Conservation (phyloP, 495 filamentous ascomycete species). For the Penicillium flavigenum region DNA sequence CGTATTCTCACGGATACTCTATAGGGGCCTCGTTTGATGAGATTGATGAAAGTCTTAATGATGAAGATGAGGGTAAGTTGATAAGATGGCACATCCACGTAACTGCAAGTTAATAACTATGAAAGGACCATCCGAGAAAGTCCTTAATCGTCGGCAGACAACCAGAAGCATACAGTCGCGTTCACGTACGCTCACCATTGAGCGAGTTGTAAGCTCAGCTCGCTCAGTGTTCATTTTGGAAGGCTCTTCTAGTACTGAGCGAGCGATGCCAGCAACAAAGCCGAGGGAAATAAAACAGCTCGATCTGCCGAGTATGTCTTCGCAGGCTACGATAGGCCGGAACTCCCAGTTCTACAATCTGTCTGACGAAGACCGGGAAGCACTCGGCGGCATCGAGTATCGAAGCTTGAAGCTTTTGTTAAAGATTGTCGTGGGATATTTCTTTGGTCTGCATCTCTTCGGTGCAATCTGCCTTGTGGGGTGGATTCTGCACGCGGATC, state of each 20-base stretch:
- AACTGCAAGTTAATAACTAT: not conserved
- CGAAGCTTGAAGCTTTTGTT: slow-evolving; percentile 57
- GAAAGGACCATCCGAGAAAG: slow-evolving; percentile 7
- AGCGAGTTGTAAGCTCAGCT: slow-evolving; percentile 9
- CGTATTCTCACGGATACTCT: slow-evolving; percentile 5
- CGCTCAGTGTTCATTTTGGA: not conserved
- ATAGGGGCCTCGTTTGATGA: slow-evolving; percentile 22
- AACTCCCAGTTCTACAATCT: slow-evolving; percentile 77
- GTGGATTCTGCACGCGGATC: slow-evolving; percentile 62
- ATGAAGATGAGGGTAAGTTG: slow-evolving; percentile 19
- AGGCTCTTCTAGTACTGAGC: not conserved
- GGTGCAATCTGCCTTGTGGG: slow-evolving; percentile 62
- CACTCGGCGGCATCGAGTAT: slow-evolving; percentile 64
- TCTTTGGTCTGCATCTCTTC: slow-evolving; percentile 62
- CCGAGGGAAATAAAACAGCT: slow-evolving; percentile 15
- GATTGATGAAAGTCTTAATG: slow-evolving; percentile 13
- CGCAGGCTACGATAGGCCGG: slow-evolving; percentile 63
- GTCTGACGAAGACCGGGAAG: slow-evolving; percentile 57
- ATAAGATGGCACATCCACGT: not conserved
- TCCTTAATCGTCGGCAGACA: slow-evolving; percentile 3
- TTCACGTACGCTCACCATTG: slow-evolving; percentile 9
- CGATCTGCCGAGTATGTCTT: slow-evolving; percentile 29
- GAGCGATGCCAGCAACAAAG: not conserved
- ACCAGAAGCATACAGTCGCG: slow-evolving; percentile 12
- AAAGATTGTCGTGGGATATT: slow-evolving; percentile 60